Base-by-base conservation (phyloP, 192 early-diverging fungal species). In the Umbelopsis sp. region DNA sequence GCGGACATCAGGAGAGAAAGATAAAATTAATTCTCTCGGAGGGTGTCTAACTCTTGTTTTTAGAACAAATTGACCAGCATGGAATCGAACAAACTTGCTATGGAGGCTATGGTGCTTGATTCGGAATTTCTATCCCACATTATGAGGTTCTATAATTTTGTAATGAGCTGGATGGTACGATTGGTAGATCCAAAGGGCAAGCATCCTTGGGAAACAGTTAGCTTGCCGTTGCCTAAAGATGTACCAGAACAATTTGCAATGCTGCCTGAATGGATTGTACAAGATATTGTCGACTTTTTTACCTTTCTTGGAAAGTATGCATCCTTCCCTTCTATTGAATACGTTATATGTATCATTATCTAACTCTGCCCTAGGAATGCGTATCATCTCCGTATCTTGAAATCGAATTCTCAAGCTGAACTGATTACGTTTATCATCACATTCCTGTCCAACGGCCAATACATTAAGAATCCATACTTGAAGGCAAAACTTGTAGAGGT, bases 401-500 rank as follows among this genome's bases (percentile, higher is more conserved):
- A 50, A 5, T 53, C 66, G 0, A 72, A 76, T 36, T 80, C 86
- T 3, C 69, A 83, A 51, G 78, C 78, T 36, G 88, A 87, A 52
- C 52, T 87, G 20, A 69, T 87, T 22, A 85, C 86, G 0, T 96
- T 97, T 69, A 84, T 86, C 6, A 91, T 97, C 76, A 85, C 87
- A 6, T 91, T 98, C 75, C 81, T 98, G 74, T 82, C 84, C 16
- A 93, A 93, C 66, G 86, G 92, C 0, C 72, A 76, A 4, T 94
- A 92, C 59, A 86, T 98, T 69, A 93, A 93, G 83, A 99, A 98
- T 75, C 97, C 97, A 21, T 93, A 99, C 71, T 72, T 99, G 71
- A 97, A 97, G 72, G 92, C 93, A 32, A 97, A 96, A 54, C 82
- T 98, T 29, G 93, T 96, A 3, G 97, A 99, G 76, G 93, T 97